Evolutionary conservation across 1,284 basidiomycete species (phyloP), one percentile per base, ranked within the genome.

Genomic region (Rhodotorula mucilaginosa): DNA sequence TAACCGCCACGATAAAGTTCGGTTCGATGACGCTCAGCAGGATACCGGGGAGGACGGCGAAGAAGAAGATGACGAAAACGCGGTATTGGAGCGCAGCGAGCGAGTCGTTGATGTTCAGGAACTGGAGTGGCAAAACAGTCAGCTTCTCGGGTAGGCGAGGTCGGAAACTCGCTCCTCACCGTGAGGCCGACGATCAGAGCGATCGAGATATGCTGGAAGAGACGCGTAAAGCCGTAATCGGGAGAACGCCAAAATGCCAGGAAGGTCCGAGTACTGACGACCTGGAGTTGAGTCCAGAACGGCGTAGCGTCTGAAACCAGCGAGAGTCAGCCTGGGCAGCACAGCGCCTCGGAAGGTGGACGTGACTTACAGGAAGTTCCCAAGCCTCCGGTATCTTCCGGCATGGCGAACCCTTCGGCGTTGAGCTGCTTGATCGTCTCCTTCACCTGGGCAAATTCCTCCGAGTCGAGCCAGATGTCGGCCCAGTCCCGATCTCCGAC

Each of bases 181-280:
- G 91, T 90, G 65, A 97, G 83, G 44, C 89, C 89, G 67, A 93
- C 86, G 80, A 90, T 88, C 7, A 96, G 83, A 12, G 90, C 89
- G 72, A 95, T 89, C 79, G 67, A 63, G 59, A 75, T 71, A 60
- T 76, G 75, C 54, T 72, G 74, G 67, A 76, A 89, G 87, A 12
- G 64, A 2, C 76, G 70, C 13, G 75, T 73, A 54, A 70, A 74
- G 10, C 68, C 72, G 79, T 92, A 93, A 74, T 93, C 88, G 0
- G 90, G 88, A 21, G 88, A 91, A 69, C 93, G 85, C 90, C 90
- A 95, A 47, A 93, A 84, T 3, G 91, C 88, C 31, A 85, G 80
- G 79, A 89, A 88, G 79, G 93, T 93, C 63, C 94, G 85, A 49
- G 83, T 75, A 21, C 90, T 85, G 65, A 96, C 92, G 12, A 86